These are phyloP conservation scores for Sedum album DNA, from an alignment of 164 flowering plant genomes.

Conservation along the genomic window DNA sequence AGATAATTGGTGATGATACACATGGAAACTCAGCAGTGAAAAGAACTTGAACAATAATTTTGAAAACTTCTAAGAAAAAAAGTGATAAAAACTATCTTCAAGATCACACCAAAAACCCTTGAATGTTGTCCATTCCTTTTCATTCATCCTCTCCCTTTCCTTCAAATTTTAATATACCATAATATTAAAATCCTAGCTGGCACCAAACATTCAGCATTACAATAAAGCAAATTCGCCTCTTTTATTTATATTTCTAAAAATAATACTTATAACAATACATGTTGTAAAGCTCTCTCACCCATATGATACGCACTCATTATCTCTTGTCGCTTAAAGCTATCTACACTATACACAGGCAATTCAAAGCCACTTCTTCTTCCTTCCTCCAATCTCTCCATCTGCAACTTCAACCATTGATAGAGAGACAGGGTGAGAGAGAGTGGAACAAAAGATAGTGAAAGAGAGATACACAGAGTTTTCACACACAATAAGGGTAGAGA, in stretches of 20 bases:
- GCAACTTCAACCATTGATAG: conserved; percentile 6
- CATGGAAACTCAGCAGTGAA: background rate
- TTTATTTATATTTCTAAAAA: background rate
- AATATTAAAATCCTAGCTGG: background rate
- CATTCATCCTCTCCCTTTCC: background rate
- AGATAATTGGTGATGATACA: background rate
- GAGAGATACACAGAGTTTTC: background rate
- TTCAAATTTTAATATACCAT: too few relatives aligned
- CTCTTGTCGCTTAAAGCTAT: conserved; percentile 45
- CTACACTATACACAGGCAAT: background rate
- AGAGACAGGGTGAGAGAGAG: background rate
- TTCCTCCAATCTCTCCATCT: background rate
- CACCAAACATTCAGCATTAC: conserved; percentile 2
- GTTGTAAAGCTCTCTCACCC: conserved; percentile 40
- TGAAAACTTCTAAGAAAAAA: background rate
- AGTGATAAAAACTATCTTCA: background rate
- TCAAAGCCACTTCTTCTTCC: background rate
- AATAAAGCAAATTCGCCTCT: background rate
- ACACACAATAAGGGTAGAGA: background rate
- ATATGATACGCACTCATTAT: conserved; percentile 64
- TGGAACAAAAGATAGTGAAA: background rate
- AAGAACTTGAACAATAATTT: background rate
- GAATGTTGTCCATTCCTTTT: background rate
- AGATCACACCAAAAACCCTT: background rate
- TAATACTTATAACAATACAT: conserved; percentile 12